phyloP scores from a whole-genome alignment of 306 rosid genomes.

The Medicago truncatula region DNA sequence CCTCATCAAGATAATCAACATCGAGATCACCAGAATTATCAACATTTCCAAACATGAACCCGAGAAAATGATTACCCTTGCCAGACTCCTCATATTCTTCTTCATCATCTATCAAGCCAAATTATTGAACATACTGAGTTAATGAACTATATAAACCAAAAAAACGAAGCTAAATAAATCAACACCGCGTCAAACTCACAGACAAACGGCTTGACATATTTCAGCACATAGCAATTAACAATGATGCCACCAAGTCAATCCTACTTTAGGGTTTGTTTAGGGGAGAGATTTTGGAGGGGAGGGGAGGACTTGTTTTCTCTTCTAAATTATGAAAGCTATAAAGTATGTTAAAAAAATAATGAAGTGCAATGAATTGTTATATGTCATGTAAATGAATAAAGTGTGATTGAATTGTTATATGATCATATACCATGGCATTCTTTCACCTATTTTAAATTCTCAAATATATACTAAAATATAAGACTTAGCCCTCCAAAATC shows the following conservation, averaged over 20 bases:
- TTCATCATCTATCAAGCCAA: slow-evolving; percentile 66
- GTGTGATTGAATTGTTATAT: too few relatives aligned
- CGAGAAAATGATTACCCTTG: slow-evolving; percentile 76
- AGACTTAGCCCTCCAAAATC: too few relatives aligned
- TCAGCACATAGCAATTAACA: slow-evolving; percentile 21
- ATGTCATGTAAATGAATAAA: too few relatives aligned
- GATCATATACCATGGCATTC: too few relatives aligned
- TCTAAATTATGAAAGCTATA: too few relatives aligned
- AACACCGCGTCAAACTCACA: background rate
- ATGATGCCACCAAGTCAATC: slow-evolving; percentile 8
- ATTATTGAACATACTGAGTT: slow-evolving; percentile 22
- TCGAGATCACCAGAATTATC: slow-evolving; percentile 95
- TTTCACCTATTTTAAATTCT: too few relatives aligned
- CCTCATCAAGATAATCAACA: slow-evolving; percentile 97
- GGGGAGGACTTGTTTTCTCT: too few relatives aligned
- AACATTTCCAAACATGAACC: slow-evolving; percentile 96
- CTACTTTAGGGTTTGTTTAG: background rate
- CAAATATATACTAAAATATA: too few relatives aligned
- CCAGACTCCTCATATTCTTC: slow-evolving; percentile 82
- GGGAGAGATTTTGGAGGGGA: too few relatives aligned
- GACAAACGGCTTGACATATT: background rate
- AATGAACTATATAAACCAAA: slow-evolving; percentile 34
- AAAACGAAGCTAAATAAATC: slow-evolving; percentile 26
- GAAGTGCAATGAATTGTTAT: too few relatives aligned
- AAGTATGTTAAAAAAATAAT: too few relatives aligned